Conservation (phyloP, 768 basidiomycete species). For the Ramaria sp. region DNA sequence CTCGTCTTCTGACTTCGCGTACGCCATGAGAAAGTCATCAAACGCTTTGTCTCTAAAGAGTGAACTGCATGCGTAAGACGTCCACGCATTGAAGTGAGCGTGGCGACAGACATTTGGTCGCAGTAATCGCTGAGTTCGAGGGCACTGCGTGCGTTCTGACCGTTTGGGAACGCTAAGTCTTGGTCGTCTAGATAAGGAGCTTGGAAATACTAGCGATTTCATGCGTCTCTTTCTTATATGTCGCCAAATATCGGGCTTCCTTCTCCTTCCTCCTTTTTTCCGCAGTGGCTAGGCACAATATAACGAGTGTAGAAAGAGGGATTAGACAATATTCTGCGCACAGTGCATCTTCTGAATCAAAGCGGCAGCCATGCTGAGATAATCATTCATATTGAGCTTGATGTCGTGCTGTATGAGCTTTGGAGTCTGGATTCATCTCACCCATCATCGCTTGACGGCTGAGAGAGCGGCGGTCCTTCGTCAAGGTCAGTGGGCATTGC, state of each 20-base stretch:
- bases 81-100: too few relatives aligned
- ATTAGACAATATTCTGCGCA: background rate
- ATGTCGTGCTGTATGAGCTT: background rate
- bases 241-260: background rate
- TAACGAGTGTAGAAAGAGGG: background rate
- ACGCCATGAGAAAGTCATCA: background rate
- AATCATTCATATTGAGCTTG: background rate
- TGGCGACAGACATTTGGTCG: constrained; percentile 1
- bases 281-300: background rate
- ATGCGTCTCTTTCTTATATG: background rate
- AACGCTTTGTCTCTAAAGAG: background rate
- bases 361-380: background rate
- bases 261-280: constrained; percentile 4
- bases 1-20: constrained; percentile 4
- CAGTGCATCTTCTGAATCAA: constrained; percentile 4
- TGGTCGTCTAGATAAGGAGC: background rate
- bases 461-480: background rate
- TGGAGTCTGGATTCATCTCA: background rate
- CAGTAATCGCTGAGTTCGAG: constrained; percentile 2
- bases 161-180: background rate
- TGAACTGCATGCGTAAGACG: background rate
- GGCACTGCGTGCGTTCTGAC: background rate
- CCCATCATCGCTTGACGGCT: constrained; percentile 2
- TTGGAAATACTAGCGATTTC: background rate
- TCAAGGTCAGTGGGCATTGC: background rate